A percentile compares a stretch with the other conserved stretches of the same genome.
These are phyloP conservation scores for Xylariales sp. DNA, from an alignment of 2,329 filamentous ascomycete species.

Conservation along the genomic window DNA sequence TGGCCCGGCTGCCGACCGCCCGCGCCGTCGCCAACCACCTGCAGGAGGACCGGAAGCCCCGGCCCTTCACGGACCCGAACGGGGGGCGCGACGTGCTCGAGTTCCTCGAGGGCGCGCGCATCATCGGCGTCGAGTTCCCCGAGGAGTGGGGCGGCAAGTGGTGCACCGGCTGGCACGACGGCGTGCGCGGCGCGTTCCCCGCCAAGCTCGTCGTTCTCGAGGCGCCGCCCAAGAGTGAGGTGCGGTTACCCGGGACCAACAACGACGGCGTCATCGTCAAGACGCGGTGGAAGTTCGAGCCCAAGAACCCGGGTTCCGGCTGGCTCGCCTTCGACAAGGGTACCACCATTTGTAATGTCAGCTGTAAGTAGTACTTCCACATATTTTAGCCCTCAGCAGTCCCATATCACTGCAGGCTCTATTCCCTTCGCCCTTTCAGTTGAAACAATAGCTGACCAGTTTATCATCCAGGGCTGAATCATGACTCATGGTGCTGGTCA, in stretches of 20 bases:
- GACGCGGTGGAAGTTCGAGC: slow-evolving; percentile 27
- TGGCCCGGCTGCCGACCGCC: slow-evolving; percentile 26
- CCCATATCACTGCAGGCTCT: too few relatives aligned
- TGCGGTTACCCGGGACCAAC: slow-evolving; percentile 14
- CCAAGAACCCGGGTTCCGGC: slow-evolving; percentile 22
- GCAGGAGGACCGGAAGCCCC: slow-evolving; percentile 27
- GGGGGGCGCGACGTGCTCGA: slow-evolving; percentile 29
- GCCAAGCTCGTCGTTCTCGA: slow-evolving; percentile 21
- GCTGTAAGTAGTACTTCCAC: slow-evolving; percentile 46
- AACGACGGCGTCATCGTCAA: slow-evolving; percentile 18
- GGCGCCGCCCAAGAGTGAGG: slow-evolving; percentile 15
- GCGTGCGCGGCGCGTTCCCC: slow-evolving; percentile 20
- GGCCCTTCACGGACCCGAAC: slow-evolving; percentile 27
- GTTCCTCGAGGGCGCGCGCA: slow-evolving; percentile 29
- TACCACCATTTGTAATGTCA: slow-evolving; percentile 44
- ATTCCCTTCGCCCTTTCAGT: too few relatives aligned
- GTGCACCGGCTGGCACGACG: slow-evolving; percentile 29
- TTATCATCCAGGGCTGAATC: slow-evolving; percentile 32
- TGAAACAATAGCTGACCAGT: background rate
- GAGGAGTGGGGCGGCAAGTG: slow-evolving; percentile 29
- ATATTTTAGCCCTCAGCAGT: too few relatives aligned
- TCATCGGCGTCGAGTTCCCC: slow-evolving; percentile 27
- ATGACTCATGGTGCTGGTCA: slow-evolving; percentile 53
- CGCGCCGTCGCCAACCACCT: slow-evolving; percentile 29
- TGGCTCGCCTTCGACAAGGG: slow-evolving; percentile 37